Conservation (phyloP, 75 land plant species). For the Larix kaempferi region DNA sequence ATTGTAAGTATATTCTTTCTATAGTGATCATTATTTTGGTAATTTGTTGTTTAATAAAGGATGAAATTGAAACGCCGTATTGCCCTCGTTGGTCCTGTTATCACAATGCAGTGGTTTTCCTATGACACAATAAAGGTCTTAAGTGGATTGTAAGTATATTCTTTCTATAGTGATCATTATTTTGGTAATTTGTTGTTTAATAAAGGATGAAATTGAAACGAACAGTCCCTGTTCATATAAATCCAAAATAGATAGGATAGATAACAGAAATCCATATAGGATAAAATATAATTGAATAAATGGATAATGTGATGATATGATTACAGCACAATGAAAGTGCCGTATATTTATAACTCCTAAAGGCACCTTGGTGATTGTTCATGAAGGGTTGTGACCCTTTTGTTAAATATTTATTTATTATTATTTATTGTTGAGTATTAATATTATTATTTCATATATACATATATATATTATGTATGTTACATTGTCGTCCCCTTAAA, state of each 20-base stretch:
- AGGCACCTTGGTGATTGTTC: too few species aligned
- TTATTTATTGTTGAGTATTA: too few species aligned
- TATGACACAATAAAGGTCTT: conserved; percentile 84
- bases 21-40: conserved; percentile 1
- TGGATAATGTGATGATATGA: background rate
- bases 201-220: too few species aligned
- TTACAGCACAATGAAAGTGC: background rate
- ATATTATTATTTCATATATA: too few species aligned
- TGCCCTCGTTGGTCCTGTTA: conserved; percentile 78
- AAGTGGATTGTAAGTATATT: conserved; percentile 84
- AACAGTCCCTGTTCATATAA: background rate
- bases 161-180: background rate
- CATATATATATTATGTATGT: too few species aligned
- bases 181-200: conserved; percentile 2
- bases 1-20: conserved; percentile 65
- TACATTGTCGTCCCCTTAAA: too few species aligned
- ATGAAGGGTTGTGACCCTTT: too few species aligned
- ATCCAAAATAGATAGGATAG: too few species aligned
- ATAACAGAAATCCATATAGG: too few species aligned
- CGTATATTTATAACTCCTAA: background rate
- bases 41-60: background rate
- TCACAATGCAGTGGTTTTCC: conserved; percentile 89
- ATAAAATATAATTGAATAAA: background rate
- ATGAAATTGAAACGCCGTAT: too few species aligned
- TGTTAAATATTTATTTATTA: too few species aligned